Base-by-base conservation (phyloP, 169 alveolate genomes). In the Sarcocystis neurona region DNA sequence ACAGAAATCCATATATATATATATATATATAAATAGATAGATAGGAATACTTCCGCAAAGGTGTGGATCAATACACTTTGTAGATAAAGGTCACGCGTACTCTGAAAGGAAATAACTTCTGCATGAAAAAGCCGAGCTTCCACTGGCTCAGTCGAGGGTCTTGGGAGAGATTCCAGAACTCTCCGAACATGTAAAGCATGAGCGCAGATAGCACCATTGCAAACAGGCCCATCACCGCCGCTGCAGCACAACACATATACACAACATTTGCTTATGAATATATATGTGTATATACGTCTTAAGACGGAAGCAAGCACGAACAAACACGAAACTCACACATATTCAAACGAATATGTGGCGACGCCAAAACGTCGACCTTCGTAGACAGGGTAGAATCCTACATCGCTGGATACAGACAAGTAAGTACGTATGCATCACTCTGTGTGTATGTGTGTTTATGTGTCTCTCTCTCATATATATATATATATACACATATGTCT, bases 71-170 rank as follows among this genome's bases (percentile, higher is more conserved):
- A n/a, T n/a, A n/a, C n/a, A n/a, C n/a, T n/a, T n/a, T n/a, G n/a
- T n/a, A n/a, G n/a, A n/a, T n/a, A n/a, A n/a, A n/a, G n/a, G 30
- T 53, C 10, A 20, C 63, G 77, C 75, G 32, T 56, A 88, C 92
- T 92, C 91, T 91, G 90, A 93, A 93, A 53, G 95, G 95, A 63
- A 93, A 93, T 44, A 93, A 85, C 23, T 88, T 93, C 68, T 92
- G 92, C 91, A 93, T 84, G 88, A 93, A 48, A 46, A 89, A 85
- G 43, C 95, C 95, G 47, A 91, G 79, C 63, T 87, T 91, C 94
- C 95, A 90, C 37, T 80, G 79, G 77, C 93, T 91, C 72, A 90
- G 87, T 27, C 91, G 90, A 48, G 94, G 93, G 66, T 92, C 90
- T 74, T 90, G 94, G 20, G 92, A 88, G 41, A 91, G 50, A 47